phyloP scores from a whole-genome alignment of 768 basidiomycete species.

The Lyophyllum atratum region DNA sequence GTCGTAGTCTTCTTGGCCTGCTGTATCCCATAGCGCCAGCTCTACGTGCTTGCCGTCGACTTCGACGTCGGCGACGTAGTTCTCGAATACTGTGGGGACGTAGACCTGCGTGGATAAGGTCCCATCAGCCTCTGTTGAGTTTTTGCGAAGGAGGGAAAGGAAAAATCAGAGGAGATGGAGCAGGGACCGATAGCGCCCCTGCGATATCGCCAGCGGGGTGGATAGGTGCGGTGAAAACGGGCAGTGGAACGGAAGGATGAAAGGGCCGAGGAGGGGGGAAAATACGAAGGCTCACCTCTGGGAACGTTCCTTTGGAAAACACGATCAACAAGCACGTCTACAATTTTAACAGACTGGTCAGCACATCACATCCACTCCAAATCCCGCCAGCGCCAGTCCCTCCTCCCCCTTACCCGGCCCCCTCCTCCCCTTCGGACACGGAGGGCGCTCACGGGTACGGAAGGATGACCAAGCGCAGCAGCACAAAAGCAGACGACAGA shows the following conservation, averaged over 20 bases:
- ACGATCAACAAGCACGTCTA: conserved; percentile 94
- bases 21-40: conserved; percentile 99
- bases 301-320: conserved; percentile 96
- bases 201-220: too few species aligned
- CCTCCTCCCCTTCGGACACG: neutral
- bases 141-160: neutral
- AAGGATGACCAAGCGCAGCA: neutral
- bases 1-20: conserved; percentile 99
- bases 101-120: conserved; percentile 68
- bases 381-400: neutral
- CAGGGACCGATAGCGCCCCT: too few species aligned
- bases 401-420: neutral
- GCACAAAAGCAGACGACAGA: conserved; percentile 25
- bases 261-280: neutral
- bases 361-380: conserved; percentile 1
- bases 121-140: neutral
- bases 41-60: conserved; percentile 99
- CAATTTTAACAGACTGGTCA: conserved; percentile 4
- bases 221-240: neutral
- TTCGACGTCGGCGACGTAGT: conserved; percentile 98
- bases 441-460: neutral
- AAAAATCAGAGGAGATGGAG: neutral
- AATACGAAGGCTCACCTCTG: conserved; percentile 62
- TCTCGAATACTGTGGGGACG: conserved; percentile 99
- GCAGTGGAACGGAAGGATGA: neutral